Base-by-base conservation (phyloP, 768 basidiomycete genomes). In the Psilocybe cyanescens region DNA sequence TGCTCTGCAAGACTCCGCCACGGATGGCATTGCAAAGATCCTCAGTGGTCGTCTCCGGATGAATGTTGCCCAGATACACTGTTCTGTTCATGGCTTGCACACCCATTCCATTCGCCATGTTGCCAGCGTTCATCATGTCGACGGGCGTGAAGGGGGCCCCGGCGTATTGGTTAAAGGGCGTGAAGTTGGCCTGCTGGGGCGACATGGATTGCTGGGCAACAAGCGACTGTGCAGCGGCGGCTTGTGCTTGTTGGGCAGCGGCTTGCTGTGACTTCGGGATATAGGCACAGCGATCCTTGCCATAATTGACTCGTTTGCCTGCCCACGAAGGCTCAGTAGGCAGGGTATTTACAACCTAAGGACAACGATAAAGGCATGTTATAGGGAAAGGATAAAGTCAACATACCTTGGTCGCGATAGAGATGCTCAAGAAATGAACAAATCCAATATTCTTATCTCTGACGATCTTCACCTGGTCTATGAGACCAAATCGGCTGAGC, bases 391-490 rank as follows among this genome's bases (percentile, higher is more conserved):
- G 53, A 56, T 47, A 61, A 64, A 54, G 63, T 29, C 75, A 24
- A 24, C 83, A 8, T 57, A 94, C 94, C 91, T 99, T 98, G 66
- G 92, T 96, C 14, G 97, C 97, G 45, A 93, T 87, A 19, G 91
- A 85, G 73, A 99, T 97, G 74, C 92, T 94, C 70, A 99, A 80
- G 81, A 99, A 99, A 76, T 99, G 97, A 17, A 99, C 95, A 73
- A 99, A 99, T 2, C 96, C 97, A 60, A 99, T 99, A 71, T 97
- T 97, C 84, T 98, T 98, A 80, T 99, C 97, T 63, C 97, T 80
- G 55, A 99, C 97, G 71, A 99, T 98, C 85, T 99, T 99, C 73
- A 99, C 96, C 74, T 99, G 97, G 76, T 99, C 97, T 69, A 99
- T 98, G 30, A 97, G 81, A 19, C 97, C 97, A 70, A 97, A 99